Evolutionary conservation across 768 basidiomycete genomes (phyloP), one percentile per base, ranked within the genome.

Genomic region (Russula lepida): DNA sequence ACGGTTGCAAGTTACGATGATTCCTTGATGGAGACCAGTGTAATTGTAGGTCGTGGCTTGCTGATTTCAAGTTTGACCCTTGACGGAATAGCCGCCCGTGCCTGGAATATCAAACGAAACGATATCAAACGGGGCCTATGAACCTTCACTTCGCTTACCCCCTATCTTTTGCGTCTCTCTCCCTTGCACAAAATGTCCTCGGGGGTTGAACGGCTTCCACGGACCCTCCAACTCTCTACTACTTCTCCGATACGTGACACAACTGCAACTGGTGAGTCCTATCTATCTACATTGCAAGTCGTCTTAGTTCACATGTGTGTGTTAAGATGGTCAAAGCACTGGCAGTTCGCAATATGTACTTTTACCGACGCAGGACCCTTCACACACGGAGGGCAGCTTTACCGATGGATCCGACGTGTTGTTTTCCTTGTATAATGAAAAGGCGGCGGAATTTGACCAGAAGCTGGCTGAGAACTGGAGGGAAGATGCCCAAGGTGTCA

Each of bases 361-460:
- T 35, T 17, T 59, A 23, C 25, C 21, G 4, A 8, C 32, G 6
- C 58, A 43, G 19, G 32, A 59, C 6, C 28, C 43, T 23, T 43
- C 27, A 25, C 52, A 44, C 0, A 5, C 28, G 2, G 52, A 54
- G 33, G 19, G 44, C 21, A 28, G 35, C 28, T 46, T 51, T 27
- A 52, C 49, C 3, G 49, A 52, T 8, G 49, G 55, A 15, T 57
- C 56, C 9, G 44, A 58, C 25, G 15, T 37, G 3, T 27, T 58
- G 12, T 62, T 62, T 17, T 53, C 51, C 11, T 39, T 62, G 50
- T 62, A 58, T 51, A 58, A 62, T 8, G 50, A 53, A 4, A 52
- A 47, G 21, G 28, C 56, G 4, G 51, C 27, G 11, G 56, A 25
- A 13, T 23, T 39, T 39, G 61, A 62, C 25, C 35, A 11, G 27